Evolutionary conservation across 805 yeast species (phyloP).

Genomic region (Yarrowia bubula): DNA sequence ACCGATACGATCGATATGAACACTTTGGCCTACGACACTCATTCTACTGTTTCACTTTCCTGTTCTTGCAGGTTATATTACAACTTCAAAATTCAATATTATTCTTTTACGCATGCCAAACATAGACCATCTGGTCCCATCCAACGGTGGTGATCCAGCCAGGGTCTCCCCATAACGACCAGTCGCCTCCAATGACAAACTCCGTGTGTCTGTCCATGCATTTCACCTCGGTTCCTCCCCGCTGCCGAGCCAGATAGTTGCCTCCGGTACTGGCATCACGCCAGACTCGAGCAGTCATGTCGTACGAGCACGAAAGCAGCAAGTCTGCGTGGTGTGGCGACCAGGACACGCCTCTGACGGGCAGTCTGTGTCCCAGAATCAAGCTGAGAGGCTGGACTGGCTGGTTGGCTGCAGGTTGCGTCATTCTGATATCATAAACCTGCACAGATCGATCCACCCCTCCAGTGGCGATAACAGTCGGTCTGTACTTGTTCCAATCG

Average conservation of each 20-base stretch:
- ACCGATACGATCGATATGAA: too few relatives aligned
- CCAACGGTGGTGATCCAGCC: conserved; percentile 95
- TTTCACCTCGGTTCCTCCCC: conserved; percentile 48
- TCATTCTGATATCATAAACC: conserved; percentile 85
- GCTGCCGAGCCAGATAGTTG: conserved; percentile 31
- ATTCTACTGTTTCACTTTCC: not conserved
- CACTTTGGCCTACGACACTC: too few relatives aligned
- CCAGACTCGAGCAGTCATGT: conserved; percentile 92
- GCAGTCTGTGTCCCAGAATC: conserved; percentile 74
- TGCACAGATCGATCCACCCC: conserved; percentile 87
- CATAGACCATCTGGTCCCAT: conserved; percentile 92
- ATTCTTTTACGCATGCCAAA: conserved; percentile 64
- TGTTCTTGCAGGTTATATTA: not conserved
- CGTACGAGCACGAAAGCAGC: conserved; percentile 77
- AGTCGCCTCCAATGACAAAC: conserved; percentile 90
- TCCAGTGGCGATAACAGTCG: conserved; percentile 76
- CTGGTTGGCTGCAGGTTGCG: conserved; percentile 40
- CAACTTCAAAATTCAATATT: not conserved
- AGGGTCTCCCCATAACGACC: conserved; percentile 94
- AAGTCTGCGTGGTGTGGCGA: conserved; percentile 79
- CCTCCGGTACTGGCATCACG: conserved; percentile 50
- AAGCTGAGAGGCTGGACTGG: conserved; percentile 34
- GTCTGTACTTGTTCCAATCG: conserved; percentile 89
- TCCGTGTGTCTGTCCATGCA: conserved; percentile 73
- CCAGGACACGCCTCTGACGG: conserved; percentile 81